Conservation (phyloP, 2,329 filamentous ascomycete species). For the Trichoderma asperellum region DNA sequence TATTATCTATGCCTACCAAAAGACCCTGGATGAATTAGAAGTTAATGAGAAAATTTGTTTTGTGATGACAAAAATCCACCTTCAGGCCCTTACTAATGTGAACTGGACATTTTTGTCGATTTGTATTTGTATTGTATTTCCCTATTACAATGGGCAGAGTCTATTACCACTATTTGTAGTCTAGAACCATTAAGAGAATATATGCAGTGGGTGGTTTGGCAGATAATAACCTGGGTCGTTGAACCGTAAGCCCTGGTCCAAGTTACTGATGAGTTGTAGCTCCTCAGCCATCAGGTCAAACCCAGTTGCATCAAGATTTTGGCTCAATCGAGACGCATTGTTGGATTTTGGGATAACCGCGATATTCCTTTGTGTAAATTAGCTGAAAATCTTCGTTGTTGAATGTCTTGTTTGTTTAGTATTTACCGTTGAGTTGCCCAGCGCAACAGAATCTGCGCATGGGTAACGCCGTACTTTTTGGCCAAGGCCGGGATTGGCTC, state of each 20-base stretch:
- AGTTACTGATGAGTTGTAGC: slow-evolving; percentile 58
- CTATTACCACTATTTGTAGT: too few species aligned
- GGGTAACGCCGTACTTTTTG: slow-evolving; percentile 58
- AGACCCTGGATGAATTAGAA: too few species aligned
- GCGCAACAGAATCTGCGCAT: slow-evolving; percentile 67
- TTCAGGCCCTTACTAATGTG: too few species aligned
- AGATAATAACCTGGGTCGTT: slow-evolving; percentile 49
- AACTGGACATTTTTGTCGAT: too few species aligned
- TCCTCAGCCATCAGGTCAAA: slow-evolving; percentile 61
- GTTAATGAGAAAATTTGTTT: too few species aligned
- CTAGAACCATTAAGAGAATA: background rate
- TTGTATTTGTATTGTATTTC: too few species aligned
- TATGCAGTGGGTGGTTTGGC: background rate
- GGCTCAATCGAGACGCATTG: slow-evolving; percentile 44
- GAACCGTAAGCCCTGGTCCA: slow-evolving; percentile 59
- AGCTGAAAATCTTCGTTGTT: too few species aligned
- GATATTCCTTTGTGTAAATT: slow-evolving; percentile 48
- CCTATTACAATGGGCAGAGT: too few species aligned
- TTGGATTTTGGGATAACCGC: slow-evolving; percentile 69
- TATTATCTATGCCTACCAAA: too few species aligned
- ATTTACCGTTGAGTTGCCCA: slow-evolving; percentile 62
- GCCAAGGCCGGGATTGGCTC: slow-evolving; percentile 45
- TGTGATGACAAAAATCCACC: too few species aligned
- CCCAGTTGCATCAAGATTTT: background rate
- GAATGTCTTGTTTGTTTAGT: too few species aligned